These are phyloP conservation scores for Malbranchea zuffiana DNA, from an alignment of 2,329 filamentous ascomycete species.

Conservation along the genomic window DNA sequence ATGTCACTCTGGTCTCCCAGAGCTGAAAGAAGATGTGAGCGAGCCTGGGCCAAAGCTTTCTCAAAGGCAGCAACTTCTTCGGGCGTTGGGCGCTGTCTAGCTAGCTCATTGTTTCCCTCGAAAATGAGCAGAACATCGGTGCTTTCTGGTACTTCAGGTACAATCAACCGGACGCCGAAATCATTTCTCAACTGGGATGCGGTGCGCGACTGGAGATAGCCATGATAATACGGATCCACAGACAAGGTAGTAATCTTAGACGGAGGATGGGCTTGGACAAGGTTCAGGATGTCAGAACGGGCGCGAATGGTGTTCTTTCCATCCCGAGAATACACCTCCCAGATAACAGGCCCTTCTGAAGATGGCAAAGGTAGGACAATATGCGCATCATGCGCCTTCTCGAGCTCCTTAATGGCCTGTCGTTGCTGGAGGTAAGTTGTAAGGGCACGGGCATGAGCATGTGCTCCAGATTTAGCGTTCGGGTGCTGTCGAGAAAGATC, in stretches of 20 bases:
- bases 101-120: slow-evolving; percentile 30
- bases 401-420: slow-evolving; percentile 69
- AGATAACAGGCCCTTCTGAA: slow-evolving; percentile 57
- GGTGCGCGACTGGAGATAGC: slow-evolving; percentile 34
- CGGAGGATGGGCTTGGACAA: slow-evolving; percentile 40
- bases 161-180: slow-evolving; percentile 39
- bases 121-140: slow-evolving; percentile 38
- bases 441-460: slow-evolving; percentile 70
- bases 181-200: slow-evolving; percentile 31
- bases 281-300: slow-evolving; percentile 39
- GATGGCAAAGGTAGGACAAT: slow-evolving; percentile 67
- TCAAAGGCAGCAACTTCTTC: slow-evolving; percentile 48
- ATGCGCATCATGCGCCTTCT: slow-evolving; percentile 69
- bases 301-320: slow-evolving; percentile 58
- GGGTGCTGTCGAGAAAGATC: slow-evolving; percentile 73
- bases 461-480: slow-evolving; percentile 59
- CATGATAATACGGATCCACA: slow-evolving; percentile 41
- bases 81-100: slow-evolving; percentile 40
- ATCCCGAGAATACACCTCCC: slow-evolving; percentile 81
- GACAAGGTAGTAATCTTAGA: slow-evolving; percentile 35
- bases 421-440: slow-evolving; percentile 79
- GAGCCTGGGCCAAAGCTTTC: slow-evolving; percentile 47
- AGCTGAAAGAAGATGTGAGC: slow-evolving; percentile 44
- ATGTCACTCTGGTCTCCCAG: slow-evolving; percentile 47
- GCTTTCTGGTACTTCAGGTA: slow-evolving; percentile 36